Evolutionary conservation across 139 green algal species (phyloP).

Genomic region (Eudorina sp.): DNA sequence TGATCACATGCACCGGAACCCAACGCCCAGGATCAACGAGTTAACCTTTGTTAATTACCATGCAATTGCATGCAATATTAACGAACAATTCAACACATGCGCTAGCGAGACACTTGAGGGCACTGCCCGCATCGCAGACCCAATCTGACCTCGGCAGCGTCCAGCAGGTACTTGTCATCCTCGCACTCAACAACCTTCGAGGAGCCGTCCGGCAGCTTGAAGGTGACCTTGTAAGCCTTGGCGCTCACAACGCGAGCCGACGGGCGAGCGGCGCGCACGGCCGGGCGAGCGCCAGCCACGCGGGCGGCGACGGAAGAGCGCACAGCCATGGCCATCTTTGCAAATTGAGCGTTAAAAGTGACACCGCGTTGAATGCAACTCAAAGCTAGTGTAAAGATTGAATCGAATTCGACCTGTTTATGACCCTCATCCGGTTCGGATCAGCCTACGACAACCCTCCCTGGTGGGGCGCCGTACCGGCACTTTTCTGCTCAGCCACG

Average conservation of each 20-base stretch:
- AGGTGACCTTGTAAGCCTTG: constrained; percentile 80
- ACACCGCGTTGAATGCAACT: constrained; percentile 8
- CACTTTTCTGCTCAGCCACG: constrained; percentile 4
- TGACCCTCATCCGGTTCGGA: constrained; percentile 8
- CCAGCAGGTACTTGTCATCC: constrained; percentile 80
- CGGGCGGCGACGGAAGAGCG: constrained; percentile 45
- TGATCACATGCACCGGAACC: no score
- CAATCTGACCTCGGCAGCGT: constrained; percentile 62
- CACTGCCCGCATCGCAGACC: no score
- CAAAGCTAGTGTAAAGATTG: constrained; percentile 7
- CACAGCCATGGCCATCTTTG: constrained; percentile 51
- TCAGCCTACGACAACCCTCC: constrained; percentile 12
- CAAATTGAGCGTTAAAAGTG: not conserved
- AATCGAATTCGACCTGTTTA: not conserved
- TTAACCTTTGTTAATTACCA: no score
- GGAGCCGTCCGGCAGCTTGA: constrained; percentile 68
- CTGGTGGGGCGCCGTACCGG: not conserved
- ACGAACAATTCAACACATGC: no score
- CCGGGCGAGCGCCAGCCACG: constrained; percentile 14
- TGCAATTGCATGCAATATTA: no score
- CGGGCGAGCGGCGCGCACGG: constrained; percentile 29
- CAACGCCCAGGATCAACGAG: no score
- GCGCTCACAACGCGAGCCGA: constrained; percentile 19
- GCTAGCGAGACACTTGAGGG: not conserved
- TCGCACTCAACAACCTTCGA: constrained; percentile 73